phyloP scores from a whole-genome alignment of 352 stramenopile genomes.

The Globisporangium barbulae region DNA sequence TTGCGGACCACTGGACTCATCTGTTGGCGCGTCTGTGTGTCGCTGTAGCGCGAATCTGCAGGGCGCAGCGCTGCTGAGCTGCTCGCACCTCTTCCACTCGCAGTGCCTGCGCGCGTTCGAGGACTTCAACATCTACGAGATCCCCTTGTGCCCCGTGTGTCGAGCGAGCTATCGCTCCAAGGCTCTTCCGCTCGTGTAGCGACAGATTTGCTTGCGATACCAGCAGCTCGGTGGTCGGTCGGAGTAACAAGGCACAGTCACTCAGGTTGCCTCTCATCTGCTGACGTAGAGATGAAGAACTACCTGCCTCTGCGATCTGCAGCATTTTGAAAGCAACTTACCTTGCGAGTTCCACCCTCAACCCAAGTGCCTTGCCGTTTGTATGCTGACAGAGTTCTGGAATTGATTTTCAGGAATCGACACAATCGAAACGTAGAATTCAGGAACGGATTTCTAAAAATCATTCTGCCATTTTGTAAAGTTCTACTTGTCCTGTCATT shows the following conservation, averaged over 20 bases:
- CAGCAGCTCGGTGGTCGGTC: too few relatives aligned
- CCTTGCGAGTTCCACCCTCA: too few relatives aligned
- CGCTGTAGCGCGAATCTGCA: conserved; percentile 26
- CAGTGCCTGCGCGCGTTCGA: conserved; percentile 78
- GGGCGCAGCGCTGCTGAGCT: conserved; percentile 64
- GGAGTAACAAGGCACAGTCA: too few relatives aligned
- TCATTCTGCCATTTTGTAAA: neutral
- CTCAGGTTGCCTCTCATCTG: too few relatives aligned
- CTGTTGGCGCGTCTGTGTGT: neutral
- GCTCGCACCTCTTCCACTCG: conserved; percentile 73
- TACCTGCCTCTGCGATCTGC: too few relatives aligned
- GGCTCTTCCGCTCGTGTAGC: neutral
- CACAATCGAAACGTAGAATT: neutral
- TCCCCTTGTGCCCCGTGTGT: conserved; percentile 75
- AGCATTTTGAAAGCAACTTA: too few relatives aligned
- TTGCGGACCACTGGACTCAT: neutral
- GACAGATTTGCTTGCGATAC: neutral
- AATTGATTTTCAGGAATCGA: neutral
- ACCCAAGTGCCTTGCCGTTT: neutral
- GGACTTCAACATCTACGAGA: conserved; percentile 85
- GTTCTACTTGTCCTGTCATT: conserved; percentile 8
- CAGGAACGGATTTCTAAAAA: neutral
- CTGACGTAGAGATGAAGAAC: too few relatives aligned
- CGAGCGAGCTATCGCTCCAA: conserved; percentile 35
- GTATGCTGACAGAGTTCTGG: neutral